phyloP scores from a whole-genome alignment of 305 asterid species.

The Petunia hybrid region DNA sequence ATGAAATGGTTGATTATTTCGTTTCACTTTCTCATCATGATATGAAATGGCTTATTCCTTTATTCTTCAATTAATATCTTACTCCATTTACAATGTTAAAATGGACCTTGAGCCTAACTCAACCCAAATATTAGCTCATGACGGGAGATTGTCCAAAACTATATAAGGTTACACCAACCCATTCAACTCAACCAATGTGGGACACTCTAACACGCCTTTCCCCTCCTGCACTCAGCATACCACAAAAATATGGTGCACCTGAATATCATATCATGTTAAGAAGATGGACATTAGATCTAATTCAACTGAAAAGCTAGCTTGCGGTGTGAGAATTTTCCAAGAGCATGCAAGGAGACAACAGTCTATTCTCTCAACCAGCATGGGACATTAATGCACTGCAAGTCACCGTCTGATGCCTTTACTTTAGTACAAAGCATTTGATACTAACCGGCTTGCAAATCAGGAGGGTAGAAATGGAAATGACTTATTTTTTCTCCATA shows the following conservation, averaged over 20 bases:
- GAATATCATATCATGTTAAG: not conserved
- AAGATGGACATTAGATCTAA: not conserved
- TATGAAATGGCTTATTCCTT: not conserved
- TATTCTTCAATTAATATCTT: not conserved
- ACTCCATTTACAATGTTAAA: not conserved
- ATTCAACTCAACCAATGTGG: not conserved
- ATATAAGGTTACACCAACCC: not conserved
- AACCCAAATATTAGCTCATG: not conserved
- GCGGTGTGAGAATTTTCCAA: not conserved
- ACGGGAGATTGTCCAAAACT: conserved; percentile 11
- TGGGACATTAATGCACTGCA: not conserved
- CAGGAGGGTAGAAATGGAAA: conserved; percentile 16
- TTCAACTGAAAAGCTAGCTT: conserved; percentile 1
- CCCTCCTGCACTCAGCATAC: not conserved
- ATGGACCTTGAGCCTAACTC: not conserved
- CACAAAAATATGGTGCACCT: not conserved
- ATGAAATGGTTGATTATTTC: not conserved
- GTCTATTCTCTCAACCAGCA: conserved; percentile 5
- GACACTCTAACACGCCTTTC: not conserved
- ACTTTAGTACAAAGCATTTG: not conserved
- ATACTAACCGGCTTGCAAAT: not conserved
- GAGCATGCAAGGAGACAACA: conserved; percentile 15
- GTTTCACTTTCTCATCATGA: conserved; percentile 20
- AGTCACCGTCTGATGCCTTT: conserved; percentile 8
- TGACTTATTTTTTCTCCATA: conserved; percentile 24